phyloP scores from a whole-genome alignment of 345 rosid species.

The Sonneratia alba region DNA sequence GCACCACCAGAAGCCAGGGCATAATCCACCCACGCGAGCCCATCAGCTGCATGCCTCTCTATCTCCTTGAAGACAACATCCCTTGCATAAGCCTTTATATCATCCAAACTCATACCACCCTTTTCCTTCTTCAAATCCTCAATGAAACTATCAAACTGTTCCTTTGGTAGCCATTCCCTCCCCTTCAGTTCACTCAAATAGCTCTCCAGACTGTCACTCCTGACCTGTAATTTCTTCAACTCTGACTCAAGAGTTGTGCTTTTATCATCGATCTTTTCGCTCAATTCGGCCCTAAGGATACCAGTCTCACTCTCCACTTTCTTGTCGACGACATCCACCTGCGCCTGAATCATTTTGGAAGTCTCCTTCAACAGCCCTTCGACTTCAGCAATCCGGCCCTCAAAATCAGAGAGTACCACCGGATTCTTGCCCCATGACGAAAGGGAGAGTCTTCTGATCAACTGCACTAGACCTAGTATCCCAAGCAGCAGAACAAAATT shows the following conservation, averaged over 20 bases:
- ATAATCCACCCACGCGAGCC: conserved; percentile 41
- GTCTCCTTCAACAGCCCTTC: conserved; percentile 59
- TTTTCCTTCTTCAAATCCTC: conserved; percentile 47
- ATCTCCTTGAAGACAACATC: conserved; percentile 72
- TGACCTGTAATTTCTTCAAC: conserved; percentile 44
- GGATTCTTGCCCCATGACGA: conserved; percentile 26
- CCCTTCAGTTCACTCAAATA: conserved; percentile 51
- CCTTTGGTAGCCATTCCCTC: conserved; percentile 45
- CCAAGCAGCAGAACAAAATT: conserved; percentile 51
- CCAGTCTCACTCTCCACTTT: conserved; percentile 52
- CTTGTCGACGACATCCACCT: conserved; percentile 66
- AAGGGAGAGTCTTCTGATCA: conserved; percentile 37
- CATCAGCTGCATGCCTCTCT: conserved; percentile 26
- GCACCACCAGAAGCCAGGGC: conserved; percentile 72
- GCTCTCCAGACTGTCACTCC: conserved; percentile 39
- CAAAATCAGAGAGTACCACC: conserved; percentile 52
- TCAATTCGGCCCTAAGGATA: conserved; percentile 39
- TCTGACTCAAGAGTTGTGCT: conserved; percentile 24
- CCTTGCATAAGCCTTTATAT: conserved; percentile 64
- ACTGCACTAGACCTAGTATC: conserved; percentile 55
- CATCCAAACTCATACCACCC: conserved; percentile 45
- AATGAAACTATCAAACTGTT: conserved; percentile 52
- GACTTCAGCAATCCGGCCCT: conserved; percentile 64
- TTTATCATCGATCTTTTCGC: conserved; percentile 33
- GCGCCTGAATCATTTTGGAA: conserved; percentile 61